These are phyloP conservation scores for Scutellaria baicalensis DNA, from an alignment of 257 asterid genomes.

Conservation along the genomic window DNA sequence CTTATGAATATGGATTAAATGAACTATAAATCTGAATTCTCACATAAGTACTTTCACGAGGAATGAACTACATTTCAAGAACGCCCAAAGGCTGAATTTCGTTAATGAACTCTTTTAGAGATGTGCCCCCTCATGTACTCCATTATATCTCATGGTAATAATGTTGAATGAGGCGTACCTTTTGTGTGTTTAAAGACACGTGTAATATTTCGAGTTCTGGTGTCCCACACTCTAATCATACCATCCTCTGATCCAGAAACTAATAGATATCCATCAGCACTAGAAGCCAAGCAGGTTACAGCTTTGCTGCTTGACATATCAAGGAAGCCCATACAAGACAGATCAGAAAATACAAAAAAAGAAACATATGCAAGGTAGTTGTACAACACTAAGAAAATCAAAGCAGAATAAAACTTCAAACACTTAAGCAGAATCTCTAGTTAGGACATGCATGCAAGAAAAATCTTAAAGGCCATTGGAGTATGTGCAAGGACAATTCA, in stretches of 20 bases:
- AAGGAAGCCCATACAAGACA: slow-evolving; percentile 14
- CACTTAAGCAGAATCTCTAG: background rate
- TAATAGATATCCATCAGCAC: slow-evolving; percentile 61
- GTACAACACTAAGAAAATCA: background rate
- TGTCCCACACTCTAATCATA: slow-evolving; percentile 83
- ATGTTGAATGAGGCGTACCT: slow-evolving; percentile 35
- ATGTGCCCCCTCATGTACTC: background rate
- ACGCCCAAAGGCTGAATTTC: background rate
- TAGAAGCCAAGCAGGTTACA: slow-evolving; percentile 76
- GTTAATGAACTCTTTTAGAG: background rate
- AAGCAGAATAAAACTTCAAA: slow-evolving; percentile 2
- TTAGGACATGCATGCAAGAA: background rate
- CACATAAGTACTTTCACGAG: background rate
- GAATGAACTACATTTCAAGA: background rate
- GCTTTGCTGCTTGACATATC: slow-evolving; percentile 62
- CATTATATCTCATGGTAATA: background rate
- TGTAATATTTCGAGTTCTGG: slow-evolving; percentile 49
- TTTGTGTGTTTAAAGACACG: slow-evolving; percentile 67
- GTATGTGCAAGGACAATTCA: background rate
- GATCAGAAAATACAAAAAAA: background rate
- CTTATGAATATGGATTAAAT: too few relatives aligned
- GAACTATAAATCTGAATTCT: background rate
- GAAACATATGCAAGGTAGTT: background rate
- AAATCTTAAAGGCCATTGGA: background rate
- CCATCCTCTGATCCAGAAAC: slow-evolving; percentile 95